phyloP scores from a whole-genome alignment of 768 basidiomycete species.

The Saitozyma podzolica region DNA sequence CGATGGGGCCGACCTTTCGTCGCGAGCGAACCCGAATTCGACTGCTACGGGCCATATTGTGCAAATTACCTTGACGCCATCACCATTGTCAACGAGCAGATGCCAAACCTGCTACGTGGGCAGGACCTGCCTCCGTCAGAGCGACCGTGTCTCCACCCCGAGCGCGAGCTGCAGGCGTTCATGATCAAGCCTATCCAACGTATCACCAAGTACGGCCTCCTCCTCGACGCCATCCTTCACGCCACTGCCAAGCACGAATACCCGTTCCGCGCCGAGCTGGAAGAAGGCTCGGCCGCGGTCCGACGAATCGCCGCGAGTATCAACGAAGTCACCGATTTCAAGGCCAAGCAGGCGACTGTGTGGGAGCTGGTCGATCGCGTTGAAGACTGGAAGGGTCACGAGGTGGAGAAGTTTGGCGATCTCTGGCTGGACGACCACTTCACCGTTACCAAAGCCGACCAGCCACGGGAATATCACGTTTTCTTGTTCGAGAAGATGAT shows the following conservation, averaged over 20 bases:
- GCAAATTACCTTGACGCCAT: constrained; percentile 87
- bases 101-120: constrained; percentile 65
- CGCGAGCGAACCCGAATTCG: constrained; percentile 86
- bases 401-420: constrained; percentile 88
- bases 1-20: constrained; percentile 52
- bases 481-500: constrained; percentile 99
- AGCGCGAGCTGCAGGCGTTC: constrained; percentile 81
- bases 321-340: constrained; percentile 91
- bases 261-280: constrained; percentile 65
- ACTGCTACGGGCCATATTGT: constrained; percentile 95
- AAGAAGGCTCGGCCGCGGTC: constrained; percentile 77
- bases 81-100: constrained; percentile 79
- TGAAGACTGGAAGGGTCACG: constrained; percentile 99
- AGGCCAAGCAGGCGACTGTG: constrained; percentile 85
- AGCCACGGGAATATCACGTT: constrained; percentile 96
- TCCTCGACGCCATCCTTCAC: constrained; percentile 63
- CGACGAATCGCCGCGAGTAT: constrained; percentile 93
- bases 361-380: constrained; percentile 80
- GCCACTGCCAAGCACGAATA: constrained; percentile 46
- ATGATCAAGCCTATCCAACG: constrained; percentile 98
- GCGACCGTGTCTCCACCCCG: constrained; percentile 43
- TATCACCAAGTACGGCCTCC: constrained; percentile 95
- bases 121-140: constrained; percentile 29
- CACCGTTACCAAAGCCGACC: constrained; percentile 90
- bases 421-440: constrained; percentile 94